phyloP scores from a whole-genome alignment of 164 flowering plant species.

The Annona squamosa region DNA sequence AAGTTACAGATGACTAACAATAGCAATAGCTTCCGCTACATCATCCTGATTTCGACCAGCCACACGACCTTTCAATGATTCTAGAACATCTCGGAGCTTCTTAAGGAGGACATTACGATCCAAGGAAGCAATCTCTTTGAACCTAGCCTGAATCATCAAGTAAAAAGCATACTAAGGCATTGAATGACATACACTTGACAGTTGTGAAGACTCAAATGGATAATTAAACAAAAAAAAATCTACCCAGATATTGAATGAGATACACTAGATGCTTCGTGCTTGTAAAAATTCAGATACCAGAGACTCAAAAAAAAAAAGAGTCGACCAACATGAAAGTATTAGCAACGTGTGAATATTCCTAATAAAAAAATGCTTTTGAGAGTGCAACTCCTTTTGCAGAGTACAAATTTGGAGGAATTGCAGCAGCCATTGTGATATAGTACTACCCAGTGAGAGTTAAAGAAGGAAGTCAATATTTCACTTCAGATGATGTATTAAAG shows the following conservation, averaged over 20 bases:
- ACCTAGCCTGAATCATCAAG: slow-evolving; percentile 53
- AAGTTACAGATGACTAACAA: slow-evolving; percentile 47
- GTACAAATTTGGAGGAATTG: neutral
- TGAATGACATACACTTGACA: neutral
- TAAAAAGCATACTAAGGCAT: neutral
- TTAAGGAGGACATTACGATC: slow-evolving; percentile 91
- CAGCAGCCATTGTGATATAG: neutral
- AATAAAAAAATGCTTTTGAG: no score
- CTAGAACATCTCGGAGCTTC: slow-evolving; percentile 94
- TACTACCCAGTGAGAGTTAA: neutral
- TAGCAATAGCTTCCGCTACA: slow-evolving; percentile 87
- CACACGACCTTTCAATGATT: slow-evolving; percentile 78
- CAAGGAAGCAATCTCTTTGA: slow-evolving; percentile 74
- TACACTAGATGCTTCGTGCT: no score
- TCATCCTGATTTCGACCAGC: slow-evolving; percentile 85
- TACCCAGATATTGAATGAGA: no score
- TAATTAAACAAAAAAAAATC: neutral
- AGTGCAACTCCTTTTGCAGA: neutral
- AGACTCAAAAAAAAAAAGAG: no score
- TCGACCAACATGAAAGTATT: no score
- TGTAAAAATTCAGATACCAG: no score
- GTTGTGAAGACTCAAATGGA: neutral
- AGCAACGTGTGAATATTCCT: neutral
- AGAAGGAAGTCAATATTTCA: neutral
- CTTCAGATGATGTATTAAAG: neutral